Conservation (phyloP, 345 rosid genomes). For the Aethionema arabicum region DNA sequence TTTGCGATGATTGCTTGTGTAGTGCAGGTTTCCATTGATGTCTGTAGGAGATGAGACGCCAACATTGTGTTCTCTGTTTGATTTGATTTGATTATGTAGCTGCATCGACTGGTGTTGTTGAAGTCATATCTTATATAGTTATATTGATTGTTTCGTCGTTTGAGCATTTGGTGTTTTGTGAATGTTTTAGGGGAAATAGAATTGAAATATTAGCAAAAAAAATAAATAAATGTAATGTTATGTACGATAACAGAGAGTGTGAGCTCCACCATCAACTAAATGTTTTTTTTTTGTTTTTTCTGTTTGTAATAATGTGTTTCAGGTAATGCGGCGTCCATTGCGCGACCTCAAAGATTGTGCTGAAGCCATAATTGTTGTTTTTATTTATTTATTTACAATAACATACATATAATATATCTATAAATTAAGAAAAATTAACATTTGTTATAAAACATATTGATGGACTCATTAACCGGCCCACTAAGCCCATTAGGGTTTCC, state of each 20-base stretch:
- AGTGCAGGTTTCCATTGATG: not conserved
- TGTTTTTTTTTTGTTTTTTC: conserved; percentile 11
- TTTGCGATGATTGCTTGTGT: conserved; percentile 17
- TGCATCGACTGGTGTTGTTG: no score
- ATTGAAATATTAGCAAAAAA: conserved; percentile 19
- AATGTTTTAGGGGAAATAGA: conserved; percentile 12
- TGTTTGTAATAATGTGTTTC: conserved; percentile 28
- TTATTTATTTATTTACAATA: not conserved
- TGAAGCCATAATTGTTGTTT: conserved; percentile 19
- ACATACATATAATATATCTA: no score
- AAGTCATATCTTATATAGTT: no score
- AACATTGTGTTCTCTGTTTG: no score
- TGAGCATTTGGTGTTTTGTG: not conserved
- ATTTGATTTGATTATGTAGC: no score
- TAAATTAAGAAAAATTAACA: no score
- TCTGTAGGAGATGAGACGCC: no score
- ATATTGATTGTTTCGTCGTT: no score
- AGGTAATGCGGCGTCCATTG: conserved; percentile 35
- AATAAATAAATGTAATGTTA: no score
- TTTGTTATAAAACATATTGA: no score
- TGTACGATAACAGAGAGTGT: conserved; percentile 23
- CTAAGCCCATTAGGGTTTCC: no score
- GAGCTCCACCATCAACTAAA: conserved; percentile 25
- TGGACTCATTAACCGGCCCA: no score
- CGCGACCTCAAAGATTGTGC: conserved; percentile 35